Evolutionary conservation across 257 asterid genomes (phyloP), one percentile per base, ranked within the genome.

Genomic region (Jacaranda copaia): DNA sequence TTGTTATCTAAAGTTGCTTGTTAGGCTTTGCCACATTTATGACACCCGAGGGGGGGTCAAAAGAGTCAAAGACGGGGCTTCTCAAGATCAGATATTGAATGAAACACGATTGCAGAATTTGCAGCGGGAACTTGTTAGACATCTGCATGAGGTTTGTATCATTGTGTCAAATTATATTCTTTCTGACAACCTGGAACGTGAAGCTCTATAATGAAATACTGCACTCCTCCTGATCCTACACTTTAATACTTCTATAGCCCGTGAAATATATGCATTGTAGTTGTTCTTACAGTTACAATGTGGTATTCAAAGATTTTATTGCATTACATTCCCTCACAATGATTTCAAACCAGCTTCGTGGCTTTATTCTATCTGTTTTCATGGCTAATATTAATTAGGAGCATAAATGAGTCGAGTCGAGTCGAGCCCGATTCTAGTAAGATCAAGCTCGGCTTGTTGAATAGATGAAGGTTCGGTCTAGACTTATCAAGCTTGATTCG

Each of bases 31-130:
- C 81, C 93, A 88, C 85, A 89, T 93, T 76, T 91, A 89, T 79
- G 98, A 93, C 83, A 93, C 97, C 32, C 85, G 98, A 78, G 97
- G 98, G 75, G 98, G 98, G 55, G 96, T 93, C 77, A 93, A 93
- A 86, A 83, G 93, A 82, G 96, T 93, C 70, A 93, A 89, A 86
- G 97, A 93, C 7, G 98, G 98, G 78, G 98, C 98, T 57, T 93
- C 97, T 76, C 98, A 93, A 71, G 97, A 91, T 80, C 98, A 93
- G 88, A 91, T 93, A 83, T 74, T 93, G 77, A 93, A 93, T 75
- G 98, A 93, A 88, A 93, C 97, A 4, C 87, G 97, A 63, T 78
- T 93, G 83, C 97, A 93, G 74, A 89, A 91, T 82, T 78, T 93
- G 92, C 98, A 93, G 81, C 87, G 92, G 12, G 93, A 86, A 81